Evolutionary conservation across 345 rosid species (phyloP).

Genomic region (Eucalyptus regnans): DNA sequence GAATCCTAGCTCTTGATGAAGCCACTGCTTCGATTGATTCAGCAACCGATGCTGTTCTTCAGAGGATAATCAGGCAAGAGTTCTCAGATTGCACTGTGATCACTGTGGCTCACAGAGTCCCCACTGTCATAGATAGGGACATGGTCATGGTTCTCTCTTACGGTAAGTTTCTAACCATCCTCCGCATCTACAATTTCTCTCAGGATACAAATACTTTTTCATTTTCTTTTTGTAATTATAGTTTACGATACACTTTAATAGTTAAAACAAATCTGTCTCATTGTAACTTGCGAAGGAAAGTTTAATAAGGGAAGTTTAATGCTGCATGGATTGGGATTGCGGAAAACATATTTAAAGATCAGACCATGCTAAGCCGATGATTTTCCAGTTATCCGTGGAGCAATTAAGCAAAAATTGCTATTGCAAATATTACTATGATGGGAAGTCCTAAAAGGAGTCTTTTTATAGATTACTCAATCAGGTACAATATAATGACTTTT

Average conservation of each 20-base stretch:
- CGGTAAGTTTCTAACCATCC: conserved; percentile 16
- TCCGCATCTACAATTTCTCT: background rate
- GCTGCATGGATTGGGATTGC: background rate
- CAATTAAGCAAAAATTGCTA: background rate
- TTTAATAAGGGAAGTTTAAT: background rate
- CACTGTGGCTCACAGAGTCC: conserved; percentile 65
- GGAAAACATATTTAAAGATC: background rate
- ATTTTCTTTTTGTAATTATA: background rate
- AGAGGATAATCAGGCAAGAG: conserved; percentile 51
- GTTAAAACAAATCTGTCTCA: background rate
- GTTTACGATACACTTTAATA: background rate
- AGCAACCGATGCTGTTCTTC: conserved; percentile 53
- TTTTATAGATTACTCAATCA: background rate
- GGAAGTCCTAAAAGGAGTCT: too few relatives aligned
- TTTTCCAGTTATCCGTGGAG: background rate
- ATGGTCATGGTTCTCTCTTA: conserved; percentile 79
- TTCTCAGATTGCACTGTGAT: conserved; percentile 53
- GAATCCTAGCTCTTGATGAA: conserved; percentile 43
- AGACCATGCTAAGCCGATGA: background rate
- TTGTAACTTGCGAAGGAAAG: background rate
- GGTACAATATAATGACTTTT: background rate
- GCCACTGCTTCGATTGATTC: conserved; percentile 69
- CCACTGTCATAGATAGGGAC: conserved; percentile 62
- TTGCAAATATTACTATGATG: background rate
- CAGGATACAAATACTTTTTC: too few relatives aligned